A percentile compares a stretch with the other conserved stretches of the same genome.
These are phyloP conservation scores for Sclerotinia minor DNA, from an alignment of 2,329 filamentous ascomycete species.

Conservation along the genomic window DNA sequence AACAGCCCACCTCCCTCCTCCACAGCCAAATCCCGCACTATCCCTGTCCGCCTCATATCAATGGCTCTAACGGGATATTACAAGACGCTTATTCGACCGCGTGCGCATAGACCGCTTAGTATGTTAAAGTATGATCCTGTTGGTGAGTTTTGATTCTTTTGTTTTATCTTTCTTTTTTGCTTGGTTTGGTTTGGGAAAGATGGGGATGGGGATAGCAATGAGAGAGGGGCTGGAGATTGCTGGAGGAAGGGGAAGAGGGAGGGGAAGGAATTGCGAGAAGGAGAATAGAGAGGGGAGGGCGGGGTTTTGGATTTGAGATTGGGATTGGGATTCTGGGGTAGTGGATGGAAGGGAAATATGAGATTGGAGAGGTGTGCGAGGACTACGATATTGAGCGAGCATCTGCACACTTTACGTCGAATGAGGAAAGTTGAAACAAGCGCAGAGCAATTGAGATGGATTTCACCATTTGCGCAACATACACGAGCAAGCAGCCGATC, in stretches of 20 bases:
- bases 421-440: not conserved
- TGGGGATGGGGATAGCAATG: too few relatives aligned
- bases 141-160: slow-evolving; percentile 51
- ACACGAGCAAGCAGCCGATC: not conserved
- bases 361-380: not conserved
- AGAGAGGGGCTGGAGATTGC: not conserved
- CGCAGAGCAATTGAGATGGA: not conserved
- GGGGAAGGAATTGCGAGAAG: not conserved
- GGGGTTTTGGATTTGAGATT: not conserved
- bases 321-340: not conserved
- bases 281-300: not conserved
- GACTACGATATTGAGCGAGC: too few relatives aligned
- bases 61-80: slow-evolving; percentile 99
- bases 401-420: not conserved
- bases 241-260: not conserved
- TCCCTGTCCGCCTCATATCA: slow-evolving; percentile 90
- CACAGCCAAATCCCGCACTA: slow-evolving; percentile 75
- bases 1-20: not conserved
- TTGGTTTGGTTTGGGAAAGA: not conserved
- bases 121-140: slow-evolving; percentile 99
- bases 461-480: not conserved
- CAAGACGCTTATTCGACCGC: slow-evolving; percentile 83
- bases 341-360: not conserved
- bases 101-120: slow-evolving; percentile 79
- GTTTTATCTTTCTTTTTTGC: not conserved